Base-by-base conservation (phyloP, 1,284 basidiomycete species). In the Boletus sp. region DNA sequence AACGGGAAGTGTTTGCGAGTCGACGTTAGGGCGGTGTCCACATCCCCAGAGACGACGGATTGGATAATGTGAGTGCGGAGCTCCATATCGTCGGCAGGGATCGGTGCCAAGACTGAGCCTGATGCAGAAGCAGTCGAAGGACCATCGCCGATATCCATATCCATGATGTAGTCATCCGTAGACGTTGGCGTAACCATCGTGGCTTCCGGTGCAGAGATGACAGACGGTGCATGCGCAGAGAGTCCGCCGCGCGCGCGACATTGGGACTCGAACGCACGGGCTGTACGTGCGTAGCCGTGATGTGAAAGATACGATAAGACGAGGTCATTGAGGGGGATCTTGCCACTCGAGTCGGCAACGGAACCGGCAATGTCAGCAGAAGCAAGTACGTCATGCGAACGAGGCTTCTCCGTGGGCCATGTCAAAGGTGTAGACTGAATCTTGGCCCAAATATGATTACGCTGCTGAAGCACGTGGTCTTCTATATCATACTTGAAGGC, bases 401-500 rank as follows among this genome's bases (percentile, higher is more conserved):
- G 34, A 38, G 36, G 27, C 43, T 44, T 57, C 42, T 53, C 58
- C 26, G 44, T 13, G 8, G 65, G 63, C 59, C 62, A 60, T 45
- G 60, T 60, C 50, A 83, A 65, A 4, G 75, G 72, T 0, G 77
- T 80, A 25, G 66, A 67, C 57, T 84, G 76, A 41, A 90, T 84
- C 44, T 72, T 75, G 10, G 69, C 67, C 87, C 87, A 90, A 2
- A 78, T 76, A 9, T 64, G 66, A 50, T 81, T 78, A 44, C 80
- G 77, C 56, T 78, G 77, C 51, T 82, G 79, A 53, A 81, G 77
- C 23, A 88, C 85, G 60, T 92, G 80, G 45, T 82, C 78, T 48
- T 90, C 85, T 61, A 97, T 94, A 65, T 94, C 91, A 65, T 82
- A 96, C 58, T 73, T 76, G 78, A 96, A 97, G 2, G 83, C 77